These are phyloP conservation scores for Zalaria obscura DNA, from an alignment of 2,329 filamentous ascomycete genomes.

Conservation along the genomic window DNA sequence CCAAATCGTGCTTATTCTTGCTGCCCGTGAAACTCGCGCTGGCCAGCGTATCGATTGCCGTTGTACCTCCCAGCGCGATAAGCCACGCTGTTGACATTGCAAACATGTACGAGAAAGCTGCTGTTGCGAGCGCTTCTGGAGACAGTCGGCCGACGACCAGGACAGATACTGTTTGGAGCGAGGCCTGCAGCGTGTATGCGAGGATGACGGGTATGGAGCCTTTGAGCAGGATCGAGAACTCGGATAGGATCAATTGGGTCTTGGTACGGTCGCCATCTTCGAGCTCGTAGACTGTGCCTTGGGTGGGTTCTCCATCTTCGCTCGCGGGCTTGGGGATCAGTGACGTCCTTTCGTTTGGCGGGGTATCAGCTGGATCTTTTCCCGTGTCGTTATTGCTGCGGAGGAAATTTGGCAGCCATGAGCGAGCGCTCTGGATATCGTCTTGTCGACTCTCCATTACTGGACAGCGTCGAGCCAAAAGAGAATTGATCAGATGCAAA, in stretches of 20 bases:
- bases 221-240: slow-evolving; percentile 55
- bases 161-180: slow-evolving; percentile 68
- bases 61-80: slow-evolving; percentile 72
- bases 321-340: slow-evolving; percentile 26
- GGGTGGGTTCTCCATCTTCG: slow-evolving; percentile 15
- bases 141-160: slow-evolving; percentile 68
- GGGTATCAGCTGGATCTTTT: slow-evolving; percentile 3
- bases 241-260: slow-evolving; percentile 30
- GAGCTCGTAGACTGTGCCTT: slow-evolving; percentile 22
- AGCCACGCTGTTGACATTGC: slow-evolving; percentile 82
- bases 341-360: slow-evolving; percentile 26
- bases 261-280: slow-evolving; percentile 20
- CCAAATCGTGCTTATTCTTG: slow-evolving; percentile 63
- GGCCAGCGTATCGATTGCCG: slow-evolving; percentile 71
- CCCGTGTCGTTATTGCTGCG: slow-evolving; percentile 4
- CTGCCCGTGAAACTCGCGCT: slow-evolving; percentile 73
- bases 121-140: slow-evolving; percentile 64
- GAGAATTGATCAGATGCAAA: slow-evolving; percentile 2
- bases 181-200: slow-evolving; percentile 76
- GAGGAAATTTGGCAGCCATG: slow-evolving; percentile 14
- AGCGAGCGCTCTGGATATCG: slow-evolving; percentile 8
- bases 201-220: slow-evolving; percentile 66
- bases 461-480: background rate
- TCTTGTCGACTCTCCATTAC: slow-evolving; percentile 14
- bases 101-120: slow-evolving; percentile 88